Percentiles rank a stretch among this genome's conserved stretches.
These are phyloP conservation scores for Liriodendron chinense DNA, from an alignment of 164 flowering plant genomes.

Conservation along the genomic window DNA sequence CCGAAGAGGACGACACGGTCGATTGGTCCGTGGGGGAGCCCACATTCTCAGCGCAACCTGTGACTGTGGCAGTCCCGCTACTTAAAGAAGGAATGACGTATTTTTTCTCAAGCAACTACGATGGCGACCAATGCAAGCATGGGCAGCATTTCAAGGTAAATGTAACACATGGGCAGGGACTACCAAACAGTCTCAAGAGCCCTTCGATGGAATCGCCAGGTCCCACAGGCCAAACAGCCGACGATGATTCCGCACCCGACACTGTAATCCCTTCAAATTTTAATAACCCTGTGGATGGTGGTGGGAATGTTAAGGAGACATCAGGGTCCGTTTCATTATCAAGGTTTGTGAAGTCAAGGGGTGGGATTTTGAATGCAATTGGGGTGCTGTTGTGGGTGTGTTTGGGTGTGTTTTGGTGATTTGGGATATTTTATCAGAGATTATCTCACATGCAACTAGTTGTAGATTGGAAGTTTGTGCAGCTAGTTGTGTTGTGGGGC, in stretches of 20 bases:
- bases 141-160: slow-evolving; percentile 77
- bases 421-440: background rate
- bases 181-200: slow-evolving; percentile 48
- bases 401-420: slow-evolving; percentile 12
- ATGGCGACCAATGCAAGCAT: slow-evolving; percentile 77
- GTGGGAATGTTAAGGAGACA: slow-evolving; percentile 22
- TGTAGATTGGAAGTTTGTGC: background rate
- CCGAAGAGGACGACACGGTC: slow-evolving; percentile 52
- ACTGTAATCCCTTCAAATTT: slow-evolving; percentile 62
- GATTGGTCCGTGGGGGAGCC: slow-evolving; percentile 65
- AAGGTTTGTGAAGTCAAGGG: slow-evolving; percentile 7
- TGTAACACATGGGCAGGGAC: slow-evolving; percentile 75
- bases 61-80: slow-evolving; percentile 58
- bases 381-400: slow-evolving; percentile 20
- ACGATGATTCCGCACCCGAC: slow-evolving; percentile 64
- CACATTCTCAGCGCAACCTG: slow-evolving; percentile 35
- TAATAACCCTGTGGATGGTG: slow-evolving; percentile 43
- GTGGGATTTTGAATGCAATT: slow-evolving; percentile 20
- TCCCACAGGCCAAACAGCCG: slow-evolving; percentile 41
- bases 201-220: slow-evolving; percentile 35
- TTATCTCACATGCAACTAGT: background rate
- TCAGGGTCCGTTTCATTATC: slow-evolving; percentile 30
- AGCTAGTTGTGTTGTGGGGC: background rate
- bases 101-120: slow-evolving; percentile 84
- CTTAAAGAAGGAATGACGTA: slow-evolving; percentile 63